Conservation (phyloP, 805 yeast species). For the Barnettozyma botsteinii region DNA sequence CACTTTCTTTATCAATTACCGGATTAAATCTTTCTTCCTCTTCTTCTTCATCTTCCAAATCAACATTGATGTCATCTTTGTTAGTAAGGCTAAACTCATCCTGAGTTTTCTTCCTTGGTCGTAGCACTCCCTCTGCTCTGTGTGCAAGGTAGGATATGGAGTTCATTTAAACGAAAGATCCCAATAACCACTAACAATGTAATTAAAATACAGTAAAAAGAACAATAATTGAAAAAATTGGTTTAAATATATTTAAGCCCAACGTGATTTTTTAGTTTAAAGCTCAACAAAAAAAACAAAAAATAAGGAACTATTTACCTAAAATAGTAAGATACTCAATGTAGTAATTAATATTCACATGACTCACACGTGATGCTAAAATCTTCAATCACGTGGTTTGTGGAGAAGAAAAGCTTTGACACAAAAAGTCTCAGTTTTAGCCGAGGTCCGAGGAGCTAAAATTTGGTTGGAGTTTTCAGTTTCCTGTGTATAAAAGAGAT, state of each 20-base stretch:
- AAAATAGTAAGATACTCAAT: slow-evolving; percentile 1
- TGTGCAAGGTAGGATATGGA: slow-evolving; percentile 26
- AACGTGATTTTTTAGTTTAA: neutral
- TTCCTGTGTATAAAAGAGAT: neutral
- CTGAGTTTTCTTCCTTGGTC: slow-evolving; percentile 2
- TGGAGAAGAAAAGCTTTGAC: slow-evolving; percentile 2
- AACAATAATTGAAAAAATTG: neutral
- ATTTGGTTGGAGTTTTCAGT: neutral
- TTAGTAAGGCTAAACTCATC: neutral
- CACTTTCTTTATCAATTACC: neutral
- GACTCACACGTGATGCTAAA: no score
- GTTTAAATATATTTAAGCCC: neutral
- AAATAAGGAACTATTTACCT: neutral
- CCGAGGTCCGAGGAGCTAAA: slow-evolving; percentile 2
- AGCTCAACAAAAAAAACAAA: neutral
- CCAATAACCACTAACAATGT: neutral
- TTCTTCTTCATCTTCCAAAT: neutral
- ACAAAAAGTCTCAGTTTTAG: neutral
- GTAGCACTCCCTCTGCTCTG: slow-evolving; percentile 21
- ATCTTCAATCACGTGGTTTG: no score
- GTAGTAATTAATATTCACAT: neutral
- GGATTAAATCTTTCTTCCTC: neutral
- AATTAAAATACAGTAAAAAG: neutral
- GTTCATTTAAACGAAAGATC: slow-evolving; percentile 14
- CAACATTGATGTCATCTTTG: neutral